phyloP scores from a whole-genome alignment of 2,329 filamentous ascomycete genomes.

The Botrytis fabae region DNA sequence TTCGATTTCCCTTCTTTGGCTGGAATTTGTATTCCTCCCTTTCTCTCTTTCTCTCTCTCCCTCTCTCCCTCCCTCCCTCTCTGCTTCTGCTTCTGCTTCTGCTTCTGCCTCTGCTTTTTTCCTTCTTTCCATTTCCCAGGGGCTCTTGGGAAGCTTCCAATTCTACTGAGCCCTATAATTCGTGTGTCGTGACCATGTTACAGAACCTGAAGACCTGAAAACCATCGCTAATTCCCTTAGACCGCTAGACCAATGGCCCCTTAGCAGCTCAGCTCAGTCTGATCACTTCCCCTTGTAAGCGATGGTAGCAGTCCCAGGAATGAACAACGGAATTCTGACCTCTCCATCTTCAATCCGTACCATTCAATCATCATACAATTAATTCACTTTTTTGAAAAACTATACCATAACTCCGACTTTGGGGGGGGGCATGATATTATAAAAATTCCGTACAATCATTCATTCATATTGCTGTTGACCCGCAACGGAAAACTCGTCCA shows the following conservation, averaged over 20 bases:
- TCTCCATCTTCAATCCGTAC: neutral
- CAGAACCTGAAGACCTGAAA: neutral
- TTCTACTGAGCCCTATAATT: neutral
- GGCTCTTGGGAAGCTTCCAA: neutral
- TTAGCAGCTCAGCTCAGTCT: conserved; percentile 16
- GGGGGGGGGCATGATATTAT: too few species aligned
- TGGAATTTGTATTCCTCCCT: neutral
- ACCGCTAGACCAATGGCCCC: conserved; percentile 3
- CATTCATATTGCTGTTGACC: conserved; percentile 11
- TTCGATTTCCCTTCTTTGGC: neutral
- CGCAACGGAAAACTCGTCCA: conserved; percentile 19
- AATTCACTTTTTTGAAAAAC: conserved; percentile 1
- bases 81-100: too few species aligned
- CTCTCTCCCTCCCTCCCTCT: neutral
- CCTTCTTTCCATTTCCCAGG: neutral
- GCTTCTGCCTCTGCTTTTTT: too few species aligned
- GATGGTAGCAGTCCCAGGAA: conserved; percentile 8
- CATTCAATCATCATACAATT: conserved; percentile 11
- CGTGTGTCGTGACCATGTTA: neutral
- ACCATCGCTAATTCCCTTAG: neutral
- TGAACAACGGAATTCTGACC: conserved; percentile 21
- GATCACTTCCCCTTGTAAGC: conserved; percentile 15
- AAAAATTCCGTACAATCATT: conserved; percentile 5
- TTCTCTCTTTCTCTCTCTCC: neutral
- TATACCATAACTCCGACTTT: neutral